A percentile compares a stretch with the other conserved stretches of the same genome.
Evolutionary conservation across 345 rosid genomes (phyloP).

Genomic region (Rhizophora mangle): DNA sequence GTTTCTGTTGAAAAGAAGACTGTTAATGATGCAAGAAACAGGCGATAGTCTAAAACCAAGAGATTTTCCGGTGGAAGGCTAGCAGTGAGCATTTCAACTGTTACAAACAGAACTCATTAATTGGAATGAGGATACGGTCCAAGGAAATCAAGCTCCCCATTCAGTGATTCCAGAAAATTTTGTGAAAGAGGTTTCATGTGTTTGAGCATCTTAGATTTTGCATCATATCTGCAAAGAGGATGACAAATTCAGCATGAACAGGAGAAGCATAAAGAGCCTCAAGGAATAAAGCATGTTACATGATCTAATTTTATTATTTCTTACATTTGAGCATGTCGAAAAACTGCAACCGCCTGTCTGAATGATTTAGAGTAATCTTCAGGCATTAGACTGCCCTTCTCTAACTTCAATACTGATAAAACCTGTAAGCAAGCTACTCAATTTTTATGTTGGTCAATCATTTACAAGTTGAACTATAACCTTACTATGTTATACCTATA

Average conservation of each 20-base stretch:
- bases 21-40: no score
- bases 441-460: no score
- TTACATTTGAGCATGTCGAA: constrained; percentile 75
- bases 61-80: no score
- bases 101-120: not conserved
- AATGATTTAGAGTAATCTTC: constrained; percentile 69
- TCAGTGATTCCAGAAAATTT: constrained; percentile 41
- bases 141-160: constrained; percentile 65
- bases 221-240: constrained; percentile 57
- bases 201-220: constrained; percentile 42
- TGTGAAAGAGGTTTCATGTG: constrained; percentile 64
- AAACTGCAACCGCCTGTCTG: constrained; percentile 74
- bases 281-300: not conserved
- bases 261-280: not conserved
- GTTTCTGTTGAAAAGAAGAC: no score
- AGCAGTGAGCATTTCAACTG: no score
- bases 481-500: not conserved
- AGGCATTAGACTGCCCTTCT: constrained; percentile 70
- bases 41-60: no score
- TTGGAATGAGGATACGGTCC: constrained; percentile 83
- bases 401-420: constrained; percentile 67
- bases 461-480: no score
- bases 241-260: not conserved
- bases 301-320: constrained; percentile 16
- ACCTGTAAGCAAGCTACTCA: constrained; percentile 35